Evolutionary conservation across 1,284 basidiomycete genomes (phyloP).

Genomic region (Apiotrichum sp.): DNA sequence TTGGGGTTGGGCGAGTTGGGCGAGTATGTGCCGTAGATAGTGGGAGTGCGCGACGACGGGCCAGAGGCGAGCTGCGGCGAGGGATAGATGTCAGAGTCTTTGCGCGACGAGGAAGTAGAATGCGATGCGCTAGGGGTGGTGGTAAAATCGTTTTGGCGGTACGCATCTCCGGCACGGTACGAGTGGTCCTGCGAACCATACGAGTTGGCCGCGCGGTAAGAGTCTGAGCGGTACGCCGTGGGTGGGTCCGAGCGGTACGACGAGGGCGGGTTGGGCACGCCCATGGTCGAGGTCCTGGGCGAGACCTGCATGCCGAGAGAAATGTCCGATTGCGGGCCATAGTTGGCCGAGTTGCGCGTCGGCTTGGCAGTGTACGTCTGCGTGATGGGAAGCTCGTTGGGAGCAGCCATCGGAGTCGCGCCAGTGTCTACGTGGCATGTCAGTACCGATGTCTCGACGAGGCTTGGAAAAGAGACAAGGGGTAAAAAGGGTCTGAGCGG

Average conservation of each 20-base stretch:
- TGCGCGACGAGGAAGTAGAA: conserved; percentile 19
- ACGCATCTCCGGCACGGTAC: not conserved
- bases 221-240: not conserved
- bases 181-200: conserved; percentile 1
- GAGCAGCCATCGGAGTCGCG: conserved; percentile 37
- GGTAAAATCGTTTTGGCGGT: conserved; percentile 8
- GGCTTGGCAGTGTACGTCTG: conserved; percentile 36
- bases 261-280: conserved; percentile 1
- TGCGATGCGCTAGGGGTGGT: conserved; percentile 19
- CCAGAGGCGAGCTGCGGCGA: conserved; percentile 10
- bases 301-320: conserved; percentile 34
- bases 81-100: conserved; percentile 16
- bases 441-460: not conserved
- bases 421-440: conserved; percentile 36
- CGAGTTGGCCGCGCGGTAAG: not conserved
- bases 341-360: conserved; percentile 40
- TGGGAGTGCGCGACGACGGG: conserved; percentile 12
- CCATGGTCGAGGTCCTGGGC: conserved; percentile 1
- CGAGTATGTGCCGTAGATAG: conserved; percentile 26
- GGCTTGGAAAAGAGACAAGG: not conserved
- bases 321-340: conserved; percentile 38
- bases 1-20: conserved; percentile 42
- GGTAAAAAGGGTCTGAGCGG: not conserved
- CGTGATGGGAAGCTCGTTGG: conserved; percentile 19
- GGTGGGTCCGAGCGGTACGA: conserved; percentile 2